Base-by-base conservation (phyloP, 805 yeast species). In the Candida silvatica region DNA sequence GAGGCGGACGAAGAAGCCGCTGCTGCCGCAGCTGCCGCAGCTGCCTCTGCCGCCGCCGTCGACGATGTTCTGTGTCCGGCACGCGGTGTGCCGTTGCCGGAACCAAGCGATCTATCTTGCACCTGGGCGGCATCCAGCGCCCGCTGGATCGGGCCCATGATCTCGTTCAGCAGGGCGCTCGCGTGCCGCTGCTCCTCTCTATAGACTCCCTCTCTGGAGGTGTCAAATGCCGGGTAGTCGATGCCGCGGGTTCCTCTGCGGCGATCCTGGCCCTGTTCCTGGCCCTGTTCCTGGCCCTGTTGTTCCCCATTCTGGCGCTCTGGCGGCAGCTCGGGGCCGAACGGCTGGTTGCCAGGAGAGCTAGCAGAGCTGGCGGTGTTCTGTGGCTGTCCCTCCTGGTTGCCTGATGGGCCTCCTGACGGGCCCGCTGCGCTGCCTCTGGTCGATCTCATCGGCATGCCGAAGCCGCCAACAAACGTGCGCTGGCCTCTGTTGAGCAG, bases 181-280 rank as follows among this genome's bases (percentile, higher is more conserved):
- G 42, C 41, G 16, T 45, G 41, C 17, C 39, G 34, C 27, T 44
- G 33, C 15, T 45, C 44, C 11, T 52, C 53, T n/a, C 52, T 43
- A 36, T 45, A 52, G 4, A 56, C 47, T 4, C 62, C 61, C 8
- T 51, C 51, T 20, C 49, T 39, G 1, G 62, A 52, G 12, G 56
- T 61, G 36, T 58, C 64, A 40, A 58, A 58, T 1, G 61, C 61
- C 5, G 64, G 63, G 34, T 42, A 54, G 34, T 59, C 63, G 12
- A 58, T 17, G 2, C 63, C 62, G 27, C 61, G 46, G n/a, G 52
- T 37, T 1, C 55, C 56, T 17, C 27, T 9, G 17, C 18, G 27
- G 32, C 2, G 24, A 17, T n/a, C n/a, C n/a, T n/a, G n/a, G n/a
- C n/a, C n/a, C n/a, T n/a, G n/a, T n/a, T n/a, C n/a, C n/a, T n/a